A percentile compares a stretch with the other conserved stretches of the same genome.
These are phyloP conservation scores for Chaetoceros muelleri DNA, from an alignment of 108 stramenopile genomes.

Conservation along the genomic window DNA sequence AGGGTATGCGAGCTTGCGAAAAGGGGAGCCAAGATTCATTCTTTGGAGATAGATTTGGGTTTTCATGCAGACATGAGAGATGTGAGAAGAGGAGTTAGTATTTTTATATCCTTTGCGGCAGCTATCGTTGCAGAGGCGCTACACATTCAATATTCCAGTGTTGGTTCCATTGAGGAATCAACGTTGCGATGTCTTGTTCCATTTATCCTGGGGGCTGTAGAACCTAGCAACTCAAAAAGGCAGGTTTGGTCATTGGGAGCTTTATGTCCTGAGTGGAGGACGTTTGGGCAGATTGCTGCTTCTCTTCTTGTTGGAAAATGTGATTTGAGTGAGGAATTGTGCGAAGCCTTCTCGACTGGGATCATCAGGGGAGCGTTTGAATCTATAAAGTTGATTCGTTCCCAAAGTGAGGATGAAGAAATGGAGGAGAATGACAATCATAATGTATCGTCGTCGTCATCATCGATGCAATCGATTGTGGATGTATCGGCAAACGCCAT, in stretches of 20 bases:
- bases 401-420: not conserved
- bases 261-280: conserved; percentile 6
- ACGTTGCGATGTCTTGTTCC: conserved; percentile 1
- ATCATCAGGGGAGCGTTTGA: conserved; percentile 5
- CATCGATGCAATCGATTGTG: not conserved
- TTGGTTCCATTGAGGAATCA: conserved; percentile 2
- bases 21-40: conserved; percentile 12
- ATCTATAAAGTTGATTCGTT: not conserved
- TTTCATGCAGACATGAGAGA: conserved; percentile 1
- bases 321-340: not conserved
- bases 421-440: not conserved
- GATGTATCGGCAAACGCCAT: not conserved
- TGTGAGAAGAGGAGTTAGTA: conserved; percentile 16
- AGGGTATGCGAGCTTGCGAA: conserved; percentile 25
- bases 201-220: conserved; percentile 1
- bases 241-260: not conserved
- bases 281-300: conserved; percentile 7
- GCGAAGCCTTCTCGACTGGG: conserved; percentile 2
- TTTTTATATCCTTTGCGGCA: conserved; percentile 45
- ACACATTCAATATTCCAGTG: conserved; percentile 14
- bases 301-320: conserved; percentile 1
- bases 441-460: not conserved
- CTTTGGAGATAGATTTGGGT: conserved; percentile 5
- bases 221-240: not conserved
- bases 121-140: conserved; percentile 58